Evolutionary conservation across 495 filamentous ascomycete species (phyloP).

Genomic region (Annulohypoxylon nitens): DNA sequence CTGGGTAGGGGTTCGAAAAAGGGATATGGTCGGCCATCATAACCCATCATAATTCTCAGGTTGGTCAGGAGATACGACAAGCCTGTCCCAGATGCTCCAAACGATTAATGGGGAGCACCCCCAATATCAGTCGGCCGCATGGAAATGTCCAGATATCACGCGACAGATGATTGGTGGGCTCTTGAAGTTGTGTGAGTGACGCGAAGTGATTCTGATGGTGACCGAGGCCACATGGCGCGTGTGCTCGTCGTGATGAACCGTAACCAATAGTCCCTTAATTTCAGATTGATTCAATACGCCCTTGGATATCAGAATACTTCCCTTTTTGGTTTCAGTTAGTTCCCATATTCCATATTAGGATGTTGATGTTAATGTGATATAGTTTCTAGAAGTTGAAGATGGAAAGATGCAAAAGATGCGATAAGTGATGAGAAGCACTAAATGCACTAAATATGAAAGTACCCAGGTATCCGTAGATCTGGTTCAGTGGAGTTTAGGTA

Average conservation of each 20-base stretch:
- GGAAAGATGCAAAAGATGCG: background rate
- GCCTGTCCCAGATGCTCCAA: slow-evolving; percentile 28
- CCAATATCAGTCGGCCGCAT: slow-evolving; percentile 30
- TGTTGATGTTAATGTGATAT: slow-evolving; percentile 6
- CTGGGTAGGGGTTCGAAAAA: slow-evolving; percentile 25
- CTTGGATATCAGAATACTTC: background rate
- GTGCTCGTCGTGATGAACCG: slow-evolving; percentile 30
- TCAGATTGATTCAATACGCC: slow-evolving; percentile 12
- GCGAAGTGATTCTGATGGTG: slow-evolving; percentile 33
- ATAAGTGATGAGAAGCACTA: slow-evolving; percentile 3
- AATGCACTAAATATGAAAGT: background rate
- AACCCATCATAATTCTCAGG: background rate
- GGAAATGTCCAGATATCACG: slow-evolving; percentile 28
- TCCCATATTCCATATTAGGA: slow-evolving; percentile 30
- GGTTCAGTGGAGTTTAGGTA: slow-evolving; percentile 20
- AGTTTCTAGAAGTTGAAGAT: slow-evolving; percentile 20
- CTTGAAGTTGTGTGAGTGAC: slow-evolving; percentile 26
- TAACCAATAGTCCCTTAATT: slow-evolving; percentile 23
- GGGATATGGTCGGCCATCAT: slow-evolving; percentile 17
- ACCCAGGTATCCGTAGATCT: slow-evolving; percentile 32
- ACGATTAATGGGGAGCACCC: slow-evolving; percentile 30
- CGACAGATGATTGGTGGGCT: slow-evolving; percentile 42
- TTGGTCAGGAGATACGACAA: slow-evolving; percentile 32
- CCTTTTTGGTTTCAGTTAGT: background rate
- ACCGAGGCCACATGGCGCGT: slow-evolving; percentile 37